phyloP scores from a whole-genome alignment of 345 rosid species.

The Eucalyptus marginata region DNA sequence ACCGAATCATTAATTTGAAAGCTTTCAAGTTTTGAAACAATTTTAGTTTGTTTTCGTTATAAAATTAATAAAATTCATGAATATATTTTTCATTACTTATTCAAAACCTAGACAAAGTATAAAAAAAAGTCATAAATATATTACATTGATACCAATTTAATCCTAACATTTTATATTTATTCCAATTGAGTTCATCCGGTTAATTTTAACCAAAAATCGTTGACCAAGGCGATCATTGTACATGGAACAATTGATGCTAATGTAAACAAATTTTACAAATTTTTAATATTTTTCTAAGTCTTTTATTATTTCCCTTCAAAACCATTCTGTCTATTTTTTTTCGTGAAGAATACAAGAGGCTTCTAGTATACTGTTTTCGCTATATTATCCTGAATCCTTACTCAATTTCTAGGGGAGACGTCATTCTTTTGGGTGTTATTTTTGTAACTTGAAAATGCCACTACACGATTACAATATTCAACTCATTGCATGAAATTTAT shows the following conservation, averaged over 20 bases:
- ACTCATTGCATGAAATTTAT: neutral
- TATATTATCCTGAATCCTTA: neutral
- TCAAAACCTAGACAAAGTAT: too few species aligned
- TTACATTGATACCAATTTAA: accelerated
- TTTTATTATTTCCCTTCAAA: too few species aligned
- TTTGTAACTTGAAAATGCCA: neutral
- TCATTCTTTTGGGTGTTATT: neutral
- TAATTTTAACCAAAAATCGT: accelerated
- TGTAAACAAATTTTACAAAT: neutral
- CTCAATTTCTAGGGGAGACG: neutral
- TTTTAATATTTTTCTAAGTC: too few species aligned
- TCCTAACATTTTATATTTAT: too few species aligned
- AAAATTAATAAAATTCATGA: too few species aligned
- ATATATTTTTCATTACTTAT: neutral
- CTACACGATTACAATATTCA: too few species aligned
- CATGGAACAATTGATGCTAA: too few species aligned
- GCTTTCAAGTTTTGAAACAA: too few species aligned
- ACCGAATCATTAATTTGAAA: neutral
- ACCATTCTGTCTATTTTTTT: neutral
- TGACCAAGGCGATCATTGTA: too few species aligned
- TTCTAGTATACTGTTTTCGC: neutral
- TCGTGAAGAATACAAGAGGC: neutral
- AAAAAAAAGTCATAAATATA: too few species aligned
- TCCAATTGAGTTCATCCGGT: accelerated
- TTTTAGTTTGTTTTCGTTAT: too few species aligned